A percentile compares a stretch with the other conserved stretches of the same genome.
These are phyloP conservation scores for Zasmidium citrigriseum DNA, from an alignment of 2,329 filamentous ascomycete species.

Conservation along the genomic window DNA sequence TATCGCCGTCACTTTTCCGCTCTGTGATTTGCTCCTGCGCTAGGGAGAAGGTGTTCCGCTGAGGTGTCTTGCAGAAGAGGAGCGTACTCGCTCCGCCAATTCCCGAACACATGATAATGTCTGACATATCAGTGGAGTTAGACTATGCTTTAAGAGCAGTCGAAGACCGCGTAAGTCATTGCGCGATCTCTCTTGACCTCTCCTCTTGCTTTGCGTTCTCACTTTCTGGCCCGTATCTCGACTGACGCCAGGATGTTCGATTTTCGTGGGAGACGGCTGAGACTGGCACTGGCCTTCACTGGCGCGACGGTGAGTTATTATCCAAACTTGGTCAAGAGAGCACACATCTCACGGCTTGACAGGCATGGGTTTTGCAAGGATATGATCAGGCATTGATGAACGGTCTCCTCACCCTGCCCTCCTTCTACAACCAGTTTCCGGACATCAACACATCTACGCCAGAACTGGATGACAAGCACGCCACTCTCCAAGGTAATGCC, in stretches of 20 bases:
- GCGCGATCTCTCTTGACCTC: not conserved
- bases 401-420: conserved; percentile 42
- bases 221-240: not conserved
- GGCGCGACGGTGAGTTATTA: conserved; percentile 13
- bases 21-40: not conserved
- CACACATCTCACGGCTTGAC: not conserved
- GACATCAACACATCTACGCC: conserved; percentile 35
- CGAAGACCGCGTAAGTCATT: not conserved
- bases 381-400: conserved; percentile 43
- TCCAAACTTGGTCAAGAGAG: not conserved
- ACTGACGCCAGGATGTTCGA: not conserved
- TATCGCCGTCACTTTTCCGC: not conserved
- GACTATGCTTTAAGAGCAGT: not conserved
- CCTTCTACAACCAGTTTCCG: conserved; percentile 43
- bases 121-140: not conserved
- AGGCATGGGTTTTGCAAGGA: conserved; percentile 20
- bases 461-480: conserved; percentile 15
- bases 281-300: conserved; percentile 23
- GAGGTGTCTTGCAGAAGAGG: not conserved
- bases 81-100: not conserved
- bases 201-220: not conserved
- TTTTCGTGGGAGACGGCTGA: conserved; percentile 19
- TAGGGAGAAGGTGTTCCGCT: too few species aligned
- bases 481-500: conserved; percentile 28
- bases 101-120: not conserved